phyloP scores from a whole-genome alignment of 2,329 filamentous ascomycete genomes.

The Tolypocladium tundrense region DNA sequence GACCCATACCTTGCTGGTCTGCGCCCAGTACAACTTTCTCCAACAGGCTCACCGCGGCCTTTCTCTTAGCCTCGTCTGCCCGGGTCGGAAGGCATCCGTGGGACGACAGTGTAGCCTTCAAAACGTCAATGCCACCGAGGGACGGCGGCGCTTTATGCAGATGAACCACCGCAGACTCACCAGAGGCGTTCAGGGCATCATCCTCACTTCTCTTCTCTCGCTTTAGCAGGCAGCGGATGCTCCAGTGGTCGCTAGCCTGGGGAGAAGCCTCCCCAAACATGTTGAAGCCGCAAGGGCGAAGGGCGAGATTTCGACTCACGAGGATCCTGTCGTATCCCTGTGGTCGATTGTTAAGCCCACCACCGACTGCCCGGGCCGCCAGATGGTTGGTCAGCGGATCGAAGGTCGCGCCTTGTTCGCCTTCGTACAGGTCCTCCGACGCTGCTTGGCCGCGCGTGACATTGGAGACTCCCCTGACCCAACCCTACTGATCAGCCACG shows the following conservation, averaged over 20 bases:
- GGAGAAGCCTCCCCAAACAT: constrained; percentile 37
- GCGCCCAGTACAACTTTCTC: constrained; percentile 28
- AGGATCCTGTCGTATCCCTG: constrained; percentile 58
- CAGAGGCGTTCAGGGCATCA: background rate
- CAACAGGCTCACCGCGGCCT: constrained; percentile 34
- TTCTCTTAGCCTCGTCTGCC: constrained; percentile 28
- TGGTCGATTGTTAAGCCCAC: constrained; percentile 40
- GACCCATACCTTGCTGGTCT: constrained; percentile 4
- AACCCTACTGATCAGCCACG: constrained; percentile 37
- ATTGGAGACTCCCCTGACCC: constrained; percentile 30
- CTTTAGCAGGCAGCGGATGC: constrained; percentile 35
- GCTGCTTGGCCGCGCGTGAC: constrained; percentile 13
- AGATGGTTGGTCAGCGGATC: constrained; percentile 47
- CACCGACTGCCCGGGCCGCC: constrained; percentile 38
- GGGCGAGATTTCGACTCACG: constrained; percentile 30
- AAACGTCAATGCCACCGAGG: constrained; percentile 19
- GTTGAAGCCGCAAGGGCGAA: constrained; percentile 34
- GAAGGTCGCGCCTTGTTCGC: constrained; percentile 56
- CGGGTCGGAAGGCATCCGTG: constrained; percentile 35
- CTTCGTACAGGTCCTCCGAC: constrained; percentile 33
- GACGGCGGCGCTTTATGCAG: constrained; percentile 15
- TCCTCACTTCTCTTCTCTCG: background rate
- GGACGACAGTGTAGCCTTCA: constrained; percentile 27
- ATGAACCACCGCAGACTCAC: constrained; percentile 13
- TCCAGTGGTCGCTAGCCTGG: constrained; percentile 46